phyloP scores from a whole-genome alignment of 2,329 filamentous ascomycete species.

The Calcarisporium arbuscula region DNA sequence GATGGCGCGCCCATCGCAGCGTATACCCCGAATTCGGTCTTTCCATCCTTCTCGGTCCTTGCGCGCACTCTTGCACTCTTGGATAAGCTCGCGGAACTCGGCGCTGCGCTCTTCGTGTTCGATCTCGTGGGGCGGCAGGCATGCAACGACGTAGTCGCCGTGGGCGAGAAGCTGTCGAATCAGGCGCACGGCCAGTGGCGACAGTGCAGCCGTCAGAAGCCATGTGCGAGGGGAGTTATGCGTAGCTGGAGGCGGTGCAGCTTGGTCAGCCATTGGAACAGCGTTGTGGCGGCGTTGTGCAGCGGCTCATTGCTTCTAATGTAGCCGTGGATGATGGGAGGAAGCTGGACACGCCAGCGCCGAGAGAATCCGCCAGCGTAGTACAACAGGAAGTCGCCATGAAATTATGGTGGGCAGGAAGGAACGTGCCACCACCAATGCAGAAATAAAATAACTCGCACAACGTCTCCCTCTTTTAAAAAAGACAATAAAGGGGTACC shows the following conservation, averaged over 20 bases:
- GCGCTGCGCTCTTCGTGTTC: constrained; percentile 69
- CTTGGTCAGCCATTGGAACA: constrained; percentile 22
- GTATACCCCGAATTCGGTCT: constrained; percentile 63
- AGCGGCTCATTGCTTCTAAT: no score
- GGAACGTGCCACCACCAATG: no score
- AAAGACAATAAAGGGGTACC: no score
- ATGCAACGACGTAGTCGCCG: constrained; percentile 84
- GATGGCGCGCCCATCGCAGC: constrained; percentile 56
- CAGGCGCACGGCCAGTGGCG: constrained; percentile 76
- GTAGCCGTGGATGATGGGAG: no score
- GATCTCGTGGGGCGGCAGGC: constrained; percentile 71
- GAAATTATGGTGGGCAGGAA: no score
- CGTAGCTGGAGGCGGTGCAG: constrained; percentile 41
- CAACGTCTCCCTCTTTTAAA: no score
- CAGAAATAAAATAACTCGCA: no score
- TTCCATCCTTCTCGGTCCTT: constrained; percentile 73
- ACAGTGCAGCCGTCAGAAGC: constrained; percentile 84
- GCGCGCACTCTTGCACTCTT: constrained; percentile 55
- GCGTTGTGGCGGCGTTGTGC: no score
- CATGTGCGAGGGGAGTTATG: constrained; percentile 79
- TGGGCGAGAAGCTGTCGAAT: constrained; percentile 79
- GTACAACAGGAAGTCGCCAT: no score
- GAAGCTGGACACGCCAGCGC: no score
- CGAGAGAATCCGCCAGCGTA: no score
- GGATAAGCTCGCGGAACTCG: constrained; percentile 75